Base-by-base conservation (phyloP, 2,329 filamentous ascomycete genomes). In the Zymoseptoria tritici region DNA sequence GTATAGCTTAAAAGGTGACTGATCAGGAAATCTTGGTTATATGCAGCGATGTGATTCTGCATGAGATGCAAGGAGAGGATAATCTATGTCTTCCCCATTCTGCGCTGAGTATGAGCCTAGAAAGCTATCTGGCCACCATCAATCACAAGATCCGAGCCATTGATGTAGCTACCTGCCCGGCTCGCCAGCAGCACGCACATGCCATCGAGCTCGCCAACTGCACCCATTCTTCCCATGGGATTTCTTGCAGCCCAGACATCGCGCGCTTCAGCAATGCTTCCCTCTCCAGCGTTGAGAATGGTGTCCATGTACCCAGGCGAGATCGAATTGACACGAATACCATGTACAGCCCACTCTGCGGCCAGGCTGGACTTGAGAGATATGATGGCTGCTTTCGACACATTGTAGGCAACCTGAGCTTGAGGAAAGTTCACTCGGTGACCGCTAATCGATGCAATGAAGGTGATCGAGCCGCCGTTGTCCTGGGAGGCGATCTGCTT, bases 281-380 rank as follows among this genome's bases (percentile, higher is more conserved):
- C 73, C 1, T 66, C 69, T 1, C 73, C 73, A 21, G 72, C 73
- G 67, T 90, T 91, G 54, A 91, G 73, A 11, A 89, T 82, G 0
- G 87, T 90, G 67, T 90, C 87, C 84, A 91, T 90, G 66, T 91
- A 91, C 0, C 88, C 88, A 0, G 89, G 89, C 49, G 81, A 85
- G 52, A 92, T 79, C 19, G 79, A 83, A 66, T 92, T 91, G 4
- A 88, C 85, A 2, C 86, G 75, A 61, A 92, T 89, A 0, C 89
- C 88, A 69, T 86, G 81, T 1, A 77, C 74, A 0, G 85, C 85
- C 88, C 88, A 91, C 72, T 92, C 89, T 0, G 85, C 87, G 0
- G 88, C 88, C 16, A 91, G 74, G 42, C 79, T 85, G 63, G 80
- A 83, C 55, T 83, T 85, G 65, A 91, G 71, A 55, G 83, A 81